Evolutionary conservation across 1,284 basidiomycete genomes (phyloP).

Genomic region (Blastosporella zonata): DNA sequence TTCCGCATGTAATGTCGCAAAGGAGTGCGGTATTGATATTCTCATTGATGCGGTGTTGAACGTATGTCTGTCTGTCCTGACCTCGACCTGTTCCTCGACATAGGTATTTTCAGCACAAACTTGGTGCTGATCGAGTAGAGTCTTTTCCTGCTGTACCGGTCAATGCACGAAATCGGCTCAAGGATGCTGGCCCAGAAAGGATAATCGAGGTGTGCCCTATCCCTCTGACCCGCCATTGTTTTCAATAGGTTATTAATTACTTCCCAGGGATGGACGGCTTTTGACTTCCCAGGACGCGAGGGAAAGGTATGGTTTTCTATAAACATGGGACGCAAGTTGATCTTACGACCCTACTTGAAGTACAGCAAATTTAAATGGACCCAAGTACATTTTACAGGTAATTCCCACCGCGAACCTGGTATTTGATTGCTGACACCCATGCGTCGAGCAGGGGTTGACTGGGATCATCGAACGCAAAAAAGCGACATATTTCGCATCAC

Average conservation of each 20-base stretch:
- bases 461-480: slow-evolving; percentile 69
- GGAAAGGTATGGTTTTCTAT: slow-evolving; percentile 54
- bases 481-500: slow-evolving; percentile 64
- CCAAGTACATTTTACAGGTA: slow-evolving; percentile 72
- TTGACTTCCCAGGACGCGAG: slow-evolving; percentile 77
- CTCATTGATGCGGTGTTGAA: slow-evolving; percentile 78
- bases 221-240: too few species aligned
- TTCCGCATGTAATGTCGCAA: slow-evolving; percentile 58
- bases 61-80: slow-evolving; percentile 37
- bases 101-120: slow-evolving; percentile 57
- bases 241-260: background rate
- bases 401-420: background rate
- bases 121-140: slow-evolving; percentile 83
- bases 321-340: background rate
- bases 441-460: slow-evolving; percentile 69
- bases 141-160: slow-evolving; percentile 75
- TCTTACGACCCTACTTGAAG: slow-evolving; percentile 32
- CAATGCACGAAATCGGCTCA: slow-evolving; percentile 60
- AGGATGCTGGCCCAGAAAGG: slow-evolving; percentile 55
- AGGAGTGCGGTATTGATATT: slow-evolving; percentile 57
- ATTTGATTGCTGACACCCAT: background rate
- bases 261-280: slow-evolving; percentile 79
- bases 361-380: slow-evolving; percentile 71
- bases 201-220: slow-evolving; percentile 61
- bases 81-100: slow-evolving; percentile 2